Conservation (phyloP, 345 rosid genomes). For the Rhizophora apiculata region DNA sequence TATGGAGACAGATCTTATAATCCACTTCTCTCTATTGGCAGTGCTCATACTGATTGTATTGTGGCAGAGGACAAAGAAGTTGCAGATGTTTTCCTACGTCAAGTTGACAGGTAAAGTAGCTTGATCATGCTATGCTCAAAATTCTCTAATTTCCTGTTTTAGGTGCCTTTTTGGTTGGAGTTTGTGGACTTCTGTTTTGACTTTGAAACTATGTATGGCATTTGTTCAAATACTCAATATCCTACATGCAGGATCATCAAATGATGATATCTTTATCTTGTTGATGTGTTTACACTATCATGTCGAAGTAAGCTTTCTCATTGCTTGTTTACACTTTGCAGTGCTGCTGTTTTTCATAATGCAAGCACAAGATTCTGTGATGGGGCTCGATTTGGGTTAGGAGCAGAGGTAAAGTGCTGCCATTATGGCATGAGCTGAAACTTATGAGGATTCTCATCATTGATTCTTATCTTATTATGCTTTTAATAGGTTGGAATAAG, state of each 20-base stretch:
- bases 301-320: background rate
- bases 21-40: slow-evolving; percentile 27
- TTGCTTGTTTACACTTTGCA: slow-evolving; percentile 16
- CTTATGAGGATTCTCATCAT: background rate
- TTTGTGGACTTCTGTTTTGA: too few relatives aligned
- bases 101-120: slow-evolving; percentile 66
- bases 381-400: slow-evolving; percentile 84
- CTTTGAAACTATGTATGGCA: too few relatives aligned
- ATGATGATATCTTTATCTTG: too few relatives aligned
- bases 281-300: background rate
- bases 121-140: background rate
- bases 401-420: slow-evolving; percentile 68
- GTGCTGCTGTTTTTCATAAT: slow-evolving; percentile 95
- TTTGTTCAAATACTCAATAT: too few relatives aligned
- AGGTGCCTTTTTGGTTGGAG: too few relatives aligned
- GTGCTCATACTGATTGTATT: slow-evolving; percentile 89
- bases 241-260: too few relatives aligned
- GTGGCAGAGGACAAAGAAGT: slow-evolving; percentile 60
- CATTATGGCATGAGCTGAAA: background rate
- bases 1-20: background rate
- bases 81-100: slow-evolving; percentile 64
- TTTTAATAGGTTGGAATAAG: slow-evolving; percentile 76
- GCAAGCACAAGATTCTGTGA: slow-evolving; percentile 91
- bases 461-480: slow-evolving; percentile 2
- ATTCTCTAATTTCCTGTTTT: too few relatives aligned